Conservation (phyloP, 2,329 filamentous ascomycete genomes). For the Hansfordia pulvinata region DNA sequence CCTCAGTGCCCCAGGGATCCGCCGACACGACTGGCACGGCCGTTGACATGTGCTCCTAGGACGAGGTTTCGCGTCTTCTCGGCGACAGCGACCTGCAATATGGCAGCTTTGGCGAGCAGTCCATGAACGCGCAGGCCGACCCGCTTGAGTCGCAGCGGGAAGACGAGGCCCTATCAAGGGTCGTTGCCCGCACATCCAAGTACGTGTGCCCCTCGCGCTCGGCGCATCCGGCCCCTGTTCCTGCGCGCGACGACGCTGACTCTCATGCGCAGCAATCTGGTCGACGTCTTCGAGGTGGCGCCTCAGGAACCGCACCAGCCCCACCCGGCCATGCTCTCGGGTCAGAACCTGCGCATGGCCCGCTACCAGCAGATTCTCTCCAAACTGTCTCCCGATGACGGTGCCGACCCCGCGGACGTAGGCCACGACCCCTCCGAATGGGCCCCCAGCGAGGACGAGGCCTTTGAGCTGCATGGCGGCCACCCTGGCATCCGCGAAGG, state of each 20-base stretch:
- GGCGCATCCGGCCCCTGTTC: slow-evolving; percentile 1
- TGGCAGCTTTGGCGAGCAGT: slow-evolving; percentile 47
- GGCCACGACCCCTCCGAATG: slow-evolving; percentile 33
- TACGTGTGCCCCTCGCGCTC: slow-evolving; percentile 19
- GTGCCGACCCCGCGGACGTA: slow-evolving; percentile 21
- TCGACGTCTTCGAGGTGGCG: slow-evolving; percentile 54
- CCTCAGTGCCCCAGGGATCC: background rate
- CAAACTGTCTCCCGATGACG: slow-evolving; percentile 37
- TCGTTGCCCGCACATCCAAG: slow-evolving; percentile 52
- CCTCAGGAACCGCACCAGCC: slow-evolving; percentile 28
- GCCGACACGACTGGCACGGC: background rate
- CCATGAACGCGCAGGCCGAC: slow-evolving; percentile 39
- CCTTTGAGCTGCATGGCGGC: slow-evolving; percentile 27
- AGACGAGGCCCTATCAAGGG: slow-evolving; percentile 48
- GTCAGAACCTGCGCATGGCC: slow-evolving; percentile 39
- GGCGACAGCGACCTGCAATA: slow-evolving; percentile 48
- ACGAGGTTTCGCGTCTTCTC: slow-evolving; percentile 43
- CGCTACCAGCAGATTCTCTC: slow-evolving; percentile 50
- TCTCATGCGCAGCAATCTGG: slow-evolving; percentile 40
- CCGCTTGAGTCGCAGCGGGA: slow-evolving; percentile 50
- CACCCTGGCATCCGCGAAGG: slow-evolving; percentile 22
- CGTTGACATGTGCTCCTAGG: slow-evolving; percentile 20
- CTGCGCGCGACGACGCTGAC: slow-evolving; percentile 9
- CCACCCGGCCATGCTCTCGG: slow-evolving; percentile 21
- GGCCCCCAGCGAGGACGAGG: slow-evolving; percentile 35